Evolutionary conservation across 306 rosid species (phyloP), one percentile per base, ranked within the genome.

Genomic region (Phaseolus lunatus): DNA sequence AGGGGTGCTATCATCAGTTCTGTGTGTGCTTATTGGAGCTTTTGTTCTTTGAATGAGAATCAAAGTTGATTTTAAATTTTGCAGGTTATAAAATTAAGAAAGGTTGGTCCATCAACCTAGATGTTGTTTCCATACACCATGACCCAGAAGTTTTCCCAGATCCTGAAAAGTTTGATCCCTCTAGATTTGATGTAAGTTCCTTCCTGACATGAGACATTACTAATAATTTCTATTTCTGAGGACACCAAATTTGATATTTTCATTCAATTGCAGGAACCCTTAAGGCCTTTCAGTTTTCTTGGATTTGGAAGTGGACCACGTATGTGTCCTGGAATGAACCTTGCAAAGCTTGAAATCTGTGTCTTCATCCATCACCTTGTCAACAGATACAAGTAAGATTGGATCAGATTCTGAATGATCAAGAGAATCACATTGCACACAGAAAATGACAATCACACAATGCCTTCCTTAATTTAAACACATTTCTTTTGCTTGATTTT

Each of bases 251-350:
- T 39, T 68, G 18, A 81, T 67, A 9, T 52, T 14, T 61, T 58
- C 4, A 43, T 11, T 41, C 24, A 84, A 82, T 54, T 89, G 72
- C 89, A 93, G 98, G 88, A 59, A 70, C 83, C 77, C 6, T 66
- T 93, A 22, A 93, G 65, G 85, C 89, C 98, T 35, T 91, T 81
- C 79, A 88, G 84, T 78, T 93, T 81, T 87, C 93, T 93, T 41
- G 96, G 96, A 80, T 93, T 93, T 84, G 95, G 98, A 23, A 93
- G 79, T 70, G 93, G 98, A 69, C 98, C 92, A 22, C 89, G 96
- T 33, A 93, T 93, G 98, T 93, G 98, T 77, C 96, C 95, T 2
- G 96, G 98, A 78, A 91, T 91, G 84, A 91, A 91, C 85, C 84
- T 91, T 84, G 96, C 96, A 23, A 93, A 93, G 81, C 77, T 93